Conservation (phyloP, 2,329 filamentous ascomycete species). For the Periconia macrospinosa region DNA sequence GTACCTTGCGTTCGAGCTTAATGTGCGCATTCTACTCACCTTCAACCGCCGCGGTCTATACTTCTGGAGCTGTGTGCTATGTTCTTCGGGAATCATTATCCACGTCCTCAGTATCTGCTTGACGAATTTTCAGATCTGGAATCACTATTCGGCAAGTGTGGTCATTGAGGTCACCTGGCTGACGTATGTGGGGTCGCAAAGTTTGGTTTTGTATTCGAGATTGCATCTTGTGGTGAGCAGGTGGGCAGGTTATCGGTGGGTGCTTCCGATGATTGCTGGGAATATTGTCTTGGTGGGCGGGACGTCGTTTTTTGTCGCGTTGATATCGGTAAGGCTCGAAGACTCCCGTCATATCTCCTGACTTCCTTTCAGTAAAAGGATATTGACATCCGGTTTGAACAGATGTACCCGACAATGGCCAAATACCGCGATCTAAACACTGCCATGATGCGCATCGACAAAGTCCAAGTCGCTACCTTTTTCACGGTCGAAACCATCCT, state of each 20-base stretch:
- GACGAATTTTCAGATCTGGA: conserved; percentile 47
- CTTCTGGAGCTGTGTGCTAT: conserved; percentile 46
- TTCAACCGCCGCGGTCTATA: conserved; percentile 51
- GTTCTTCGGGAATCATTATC: conserved; percentile 39
- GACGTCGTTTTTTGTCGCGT: conserved; percentile 56
- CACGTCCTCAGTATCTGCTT: conserved; percentile 45
- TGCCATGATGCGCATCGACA: conserved; percentile 21
- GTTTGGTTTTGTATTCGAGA: conserved; percentile 62
- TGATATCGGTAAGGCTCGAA: conserved; percentile 45
- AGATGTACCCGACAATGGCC: too few relatives aligned
- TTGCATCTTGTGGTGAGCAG: conserved; percentile 59
- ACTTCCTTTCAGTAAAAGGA: too few relatives aligned
- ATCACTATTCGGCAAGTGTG: conserved; percentile 43
- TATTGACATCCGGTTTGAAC: neutral
- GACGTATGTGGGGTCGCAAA: conserved; percentile 61
- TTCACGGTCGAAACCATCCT: conserved; percentile 43
- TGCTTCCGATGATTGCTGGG: conserved; percentile 59
- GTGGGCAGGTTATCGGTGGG: conserved; percentile 36
- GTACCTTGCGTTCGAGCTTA: conserved; percentile 46
- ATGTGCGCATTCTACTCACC: conserved; percentile 46
- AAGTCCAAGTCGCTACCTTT: conserved; percentile 45
- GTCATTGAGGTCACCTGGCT: conserved; percentile 58
- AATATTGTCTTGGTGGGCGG: conserved; percentile 57
- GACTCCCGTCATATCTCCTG: neutral
- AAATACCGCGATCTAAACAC: too few relatives aligned